Evolutionary conservation across 1,284 basidiomycete species (phyloP).

Genomic region (Heterobasidion occidentale): DNA sequence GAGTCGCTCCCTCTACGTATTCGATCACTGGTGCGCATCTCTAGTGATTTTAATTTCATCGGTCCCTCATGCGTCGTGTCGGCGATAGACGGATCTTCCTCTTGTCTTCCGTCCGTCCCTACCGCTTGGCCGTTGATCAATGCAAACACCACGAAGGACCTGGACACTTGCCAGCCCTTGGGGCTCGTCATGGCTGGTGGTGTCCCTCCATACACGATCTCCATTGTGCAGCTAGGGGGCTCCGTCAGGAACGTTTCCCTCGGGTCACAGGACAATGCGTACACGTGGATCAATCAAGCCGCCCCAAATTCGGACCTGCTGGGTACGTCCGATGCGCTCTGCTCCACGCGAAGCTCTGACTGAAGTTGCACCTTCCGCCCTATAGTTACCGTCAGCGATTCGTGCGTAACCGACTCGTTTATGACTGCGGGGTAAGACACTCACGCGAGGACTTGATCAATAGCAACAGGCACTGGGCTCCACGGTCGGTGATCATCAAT

Average conservation of each 20-base stretch:
- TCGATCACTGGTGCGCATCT: conserved; percentile 24
- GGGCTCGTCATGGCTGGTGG: conserved; percentile 38
- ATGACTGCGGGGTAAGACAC: background rate
- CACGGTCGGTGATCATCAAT: conserved; percentile 12
- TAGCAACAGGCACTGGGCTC: conserved; percentile 20
- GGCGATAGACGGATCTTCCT: conserved; percentile 25
- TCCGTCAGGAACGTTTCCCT: conserved; percentile 38
- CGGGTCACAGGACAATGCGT: conserved; percentile 28
- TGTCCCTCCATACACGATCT: conserved; percentile 37
- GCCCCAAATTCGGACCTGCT: conserved; percentile 29
- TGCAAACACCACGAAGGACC: conserved; percentile 31
- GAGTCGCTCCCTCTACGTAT: conserved; percentile 25
- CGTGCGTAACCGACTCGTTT: conserved; percentile 21
- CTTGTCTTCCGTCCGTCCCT: conserved; percentile 26
- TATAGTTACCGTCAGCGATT: conserved; percentile 30
- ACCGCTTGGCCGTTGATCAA: conserved; percentile 27
- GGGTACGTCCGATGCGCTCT: conserved; percentile 23
- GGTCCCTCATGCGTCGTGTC: conserved; percentile 5
- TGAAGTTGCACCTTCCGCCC: background rate
- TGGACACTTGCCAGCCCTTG: conserved; percentile 40
- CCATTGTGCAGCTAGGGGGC: conserved; percentile 30
- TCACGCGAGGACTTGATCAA: background rate
- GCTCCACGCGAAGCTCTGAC: background rate
- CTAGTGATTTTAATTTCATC: background rate
- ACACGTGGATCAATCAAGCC: conserved; percentile 41